phyloP scores from a whole-genome alignment of 768 basidiomycete species.

The Suillus discolor region DNA sequence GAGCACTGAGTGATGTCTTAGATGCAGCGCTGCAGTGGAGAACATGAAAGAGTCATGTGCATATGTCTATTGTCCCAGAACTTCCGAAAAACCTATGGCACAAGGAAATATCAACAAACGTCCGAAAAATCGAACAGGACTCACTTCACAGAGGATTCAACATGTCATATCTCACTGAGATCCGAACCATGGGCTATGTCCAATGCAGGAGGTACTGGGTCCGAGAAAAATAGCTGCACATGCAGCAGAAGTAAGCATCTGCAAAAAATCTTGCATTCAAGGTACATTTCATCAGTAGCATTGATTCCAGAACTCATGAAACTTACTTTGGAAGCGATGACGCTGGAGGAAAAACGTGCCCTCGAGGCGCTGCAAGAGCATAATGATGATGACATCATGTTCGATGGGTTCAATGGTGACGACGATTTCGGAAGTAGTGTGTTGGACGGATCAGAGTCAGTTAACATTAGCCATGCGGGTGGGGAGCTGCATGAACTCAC shows the following conservation, averaged over 20 bases:
- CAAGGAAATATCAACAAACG: not conserved
- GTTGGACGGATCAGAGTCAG: not conserved
- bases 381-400: not conserved
- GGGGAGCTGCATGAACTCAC: not conserved
- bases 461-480: conserved; percentile 6
- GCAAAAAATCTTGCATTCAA: not conserved
- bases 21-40: no score
- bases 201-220: not conserved
- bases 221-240: not conserved
- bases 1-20: no score
- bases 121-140: not conserved
- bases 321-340: not conserved
- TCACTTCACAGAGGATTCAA: not conserved
- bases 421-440: not conserved
- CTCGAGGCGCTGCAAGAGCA: not conserved
- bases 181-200: not conserved
- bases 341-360: not conserved
- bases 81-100: no score
- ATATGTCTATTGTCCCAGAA: no score
- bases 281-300: not conserved
- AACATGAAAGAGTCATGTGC: no score
- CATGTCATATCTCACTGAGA: not conserved
- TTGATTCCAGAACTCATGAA: no score
- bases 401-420: not conserved
- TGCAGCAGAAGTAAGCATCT: not conserved